These are phyloP conservation scores for Gastrodia elata DNA, from an alignment of 106 monocot species.

Conservation along the genomic window DNA sequence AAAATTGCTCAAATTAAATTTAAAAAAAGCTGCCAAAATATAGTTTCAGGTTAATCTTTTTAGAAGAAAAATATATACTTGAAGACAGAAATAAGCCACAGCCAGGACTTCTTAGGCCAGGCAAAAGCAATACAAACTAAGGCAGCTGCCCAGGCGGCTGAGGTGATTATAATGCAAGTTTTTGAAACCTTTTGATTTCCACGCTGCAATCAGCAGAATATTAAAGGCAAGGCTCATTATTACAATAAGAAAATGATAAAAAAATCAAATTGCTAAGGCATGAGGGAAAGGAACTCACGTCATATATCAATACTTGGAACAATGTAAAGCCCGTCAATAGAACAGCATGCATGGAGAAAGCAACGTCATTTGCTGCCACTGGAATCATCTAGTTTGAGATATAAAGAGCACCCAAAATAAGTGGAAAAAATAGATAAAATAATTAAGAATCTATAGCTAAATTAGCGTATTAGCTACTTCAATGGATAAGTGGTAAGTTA, in stretches of 20 bases:
- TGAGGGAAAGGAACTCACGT: constrained; percentile 41
- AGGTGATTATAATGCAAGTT: constrained; percentile 42
- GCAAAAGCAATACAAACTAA: constrained; percentile 58
- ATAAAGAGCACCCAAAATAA: no score
- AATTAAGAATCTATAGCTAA: no score
- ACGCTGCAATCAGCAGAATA: constrained; percentile 17
- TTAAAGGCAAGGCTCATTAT: not conserved
- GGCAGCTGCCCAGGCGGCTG: constrained; percentile 46
- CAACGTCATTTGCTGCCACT: constrained; percentile 94
- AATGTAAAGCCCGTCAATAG: constrained; percentile 70
- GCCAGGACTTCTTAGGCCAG: constrained; percentile 74
- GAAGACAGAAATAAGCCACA: constrained; percentile 84
- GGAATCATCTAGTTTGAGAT: constrained; percentile 66
- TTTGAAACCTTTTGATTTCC: constrained; percentile 84
- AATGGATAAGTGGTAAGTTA: no score
- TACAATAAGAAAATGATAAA: not conserved
- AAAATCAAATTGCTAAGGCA: not conserved
- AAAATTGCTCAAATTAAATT: not conserved
- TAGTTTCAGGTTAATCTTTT: not conserved
- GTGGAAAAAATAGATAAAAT: no score
- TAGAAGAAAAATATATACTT: constrained; percentile 40
- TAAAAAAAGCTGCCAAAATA: not conserved
- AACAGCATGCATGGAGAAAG: constrained; percentile 94
- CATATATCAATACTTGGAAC: constrained; percentile 78
- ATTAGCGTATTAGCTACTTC: no score